Evolutionary conservation across 768 basidiomycete genomes (phyloP).

Genomic region (Tricholoma terreum): DNA sequence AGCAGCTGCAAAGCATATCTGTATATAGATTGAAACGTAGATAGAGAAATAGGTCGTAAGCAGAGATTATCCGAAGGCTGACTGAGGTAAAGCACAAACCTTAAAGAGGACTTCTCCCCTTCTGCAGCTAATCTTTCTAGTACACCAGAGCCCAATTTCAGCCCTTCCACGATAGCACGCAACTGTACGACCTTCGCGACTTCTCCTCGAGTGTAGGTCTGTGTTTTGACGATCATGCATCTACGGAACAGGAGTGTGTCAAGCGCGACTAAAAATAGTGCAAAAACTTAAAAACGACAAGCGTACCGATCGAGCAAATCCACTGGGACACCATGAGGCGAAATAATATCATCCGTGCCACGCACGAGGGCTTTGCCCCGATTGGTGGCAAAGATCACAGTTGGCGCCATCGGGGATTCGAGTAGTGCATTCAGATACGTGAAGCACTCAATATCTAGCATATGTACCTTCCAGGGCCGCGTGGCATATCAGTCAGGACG

Average conservation of each 20-base stretch:
- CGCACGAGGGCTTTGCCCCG: slow-evolving; percentile 89
- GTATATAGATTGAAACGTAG: slow-evolving; percentile 1
- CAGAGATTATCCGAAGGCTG: background rate
- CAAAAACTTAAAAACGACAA: slow-evolving; percentile 1
- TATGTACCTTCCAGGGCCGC: slow-evolving; percentile 72
- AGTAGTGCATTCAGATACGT: slow-evolving; percentile 95
- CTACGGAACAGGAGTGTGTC: slow-evolving; percentile 32
- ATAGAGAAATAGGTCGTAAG: background rate
- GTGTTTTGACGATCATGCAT: slow-evolving; percentile 94
- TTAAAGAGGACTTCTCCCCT: slow-evolving; percentile 77
- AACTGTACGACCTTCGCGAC: slow-evolving; percentile 84
- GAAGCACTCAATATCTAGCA: slow-evolving; percentile 99
- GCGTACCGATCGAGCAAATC: slow-evolving; percentile 88
- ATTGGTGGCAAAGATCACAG: slow-evolving; percentile 96
- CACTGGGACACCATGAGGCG: slow-evolving; percentile 91
- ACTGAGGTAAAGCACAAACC: slow-evolving; percentile 41
- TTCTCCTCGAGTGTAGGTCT: slow-evolving; percentile 77
- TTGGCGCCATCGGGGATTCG: slow-evolving; percentile 96
- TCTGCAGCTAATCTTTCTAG: slow-evolving; percentile 78
- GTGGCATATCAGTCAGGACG: slow-evolving; percentile 5
- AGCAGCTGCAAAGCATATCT: slow-evolving; percentile 92
- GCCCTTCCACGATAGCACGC: slow-evolving; percentile 82
- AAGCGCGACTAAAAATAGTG: slow-evolving; percentile 4
- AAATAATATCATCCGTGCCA: slow-evolving; percentile 87
- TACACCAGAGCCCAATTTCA: slow-evolving; percentile 72